Evolutionary conservation across 805 yeast species (phyloP), one percentile per base, ranked within the genome.

Genomic region (Pichia heedii): DNA sequence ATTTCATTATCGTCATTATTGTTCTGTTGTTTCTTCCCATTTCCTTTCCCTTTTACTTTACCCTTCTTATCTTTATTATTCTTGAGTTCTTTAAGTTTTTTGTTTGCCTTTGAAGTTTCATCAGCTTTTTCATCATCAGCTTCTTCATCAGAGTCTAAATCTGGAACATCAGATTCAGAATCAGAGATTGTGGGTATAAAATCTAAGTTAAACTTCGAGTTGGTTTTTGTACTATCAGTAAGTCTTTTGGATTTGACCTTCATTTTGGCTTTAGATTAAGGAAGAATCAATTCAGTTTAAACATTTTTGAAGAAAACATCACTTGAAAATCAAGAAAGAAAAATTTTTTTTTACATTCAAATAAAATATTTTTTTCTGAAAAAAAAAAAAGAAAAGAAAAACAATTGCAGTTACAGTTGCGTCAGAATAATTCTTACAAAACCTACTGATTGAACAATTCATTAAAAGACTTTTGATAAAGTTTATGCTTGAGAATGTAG

Each of bases 151-250:
- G 53, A 58, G 38, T 65, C 69, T 40, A 54, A 48, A 48, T 65
- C 59, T 19, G 68, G 66, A 22, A 72, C 72, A 42, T 81, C 89
- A 13, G 80, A 79, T 54, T 84, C 95, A 53, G 84, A 77, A 52
- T 84, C 90, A 21, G 79, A 74, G 43, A 86, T 83, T 0, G 95
- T 86, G 46, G 78, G 74, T 26, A 84, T 76, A 54, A 84, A 79
- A 52, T 81, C 89, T 48, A 67, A 43, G 18, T 49, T 41, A 16
- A 46, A 29, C 18, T 47, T 41, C 20, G 44, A 29, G 16, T 16
- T 29, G 13, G 32, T 4, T 16, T 32, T 21, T 27, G 20, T 22
- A n/a, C 6, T 35, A 29, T 16, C 5, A 29, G 32, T 15, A 16
- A 6, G 12, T 29, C 32, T 29, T 29, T 29, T 29, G 15, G n/a